Conservation (phyloP, 2,329 filamentous ascomycete species). For the Epichloe festucae region DNA sequence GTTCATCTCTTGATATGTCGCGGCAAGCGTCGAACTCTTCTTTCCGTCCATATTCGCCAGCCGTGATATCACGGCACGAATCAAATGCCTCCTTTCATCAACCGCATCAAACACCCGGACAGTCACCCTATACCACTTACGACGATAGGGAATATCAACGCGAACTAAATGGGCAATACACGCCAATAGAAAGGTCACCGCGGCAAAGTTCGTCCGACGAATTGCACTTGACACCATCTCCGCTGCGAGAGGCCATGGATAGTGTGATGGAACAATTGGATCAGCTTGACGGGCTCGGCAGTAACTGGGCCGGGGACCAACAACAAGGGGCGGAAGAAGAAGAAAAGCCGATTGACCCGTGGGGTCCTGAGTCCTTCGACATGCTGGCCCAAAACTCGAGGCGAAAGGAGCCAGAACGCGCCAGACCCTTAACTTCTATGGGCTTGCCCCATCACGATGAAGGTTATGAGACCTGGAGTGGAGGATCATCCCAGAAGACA, state of each 20-base stretch:
- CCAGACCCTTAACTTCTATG: constrained; percentile 56
- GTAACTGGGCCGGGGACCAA: constrained; percentile 37
- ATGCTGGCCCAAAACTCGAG: constrained; percentile 26
- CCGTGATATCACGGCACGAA: constrained; percentile 20
- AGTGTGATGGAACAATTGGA: constrained; percentile 93
- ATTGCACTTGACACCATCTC: constrained; percentile 71
- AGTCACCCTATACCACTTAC: constrained; percentile 28
- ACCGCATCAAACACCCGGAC: constrained; percentile 18
- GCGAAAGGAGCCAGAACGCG: constrained; percentile 13
- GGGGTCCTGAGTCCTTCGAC: constrained; percentile 83
- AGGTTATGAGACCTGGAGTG: constrained; percentile 46
- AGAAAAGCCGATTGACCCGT: constrained; percentile 51
- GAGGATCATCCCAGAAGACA: constrained; percentile 37
- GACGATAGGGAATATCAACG: constrained; percentile 20
- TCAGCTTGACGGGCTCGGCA: constrained; percentile 49
- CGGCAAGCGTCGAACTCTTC: constrained; percentile 26
- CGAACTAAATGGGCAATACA: constrained; percentile 26
- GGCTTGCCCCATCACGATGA: constrained; percentile 52
- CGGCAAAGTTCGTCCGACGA: constrained; percentile 53
- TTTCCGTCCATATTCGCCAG: constrained; percentile 16
- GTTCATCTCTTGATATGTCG: constrained; percentile 11
- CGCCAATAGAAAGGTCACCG: constrained; percentile 48
- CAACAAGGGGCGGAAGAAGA: constrained; percentile 29
- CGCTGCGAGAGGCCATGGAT: constrained; percentile 89
- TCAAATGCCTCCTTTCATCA: constrained; percentile 22